Base-by-base conservation (phyloP, 1,139 yeast species). In the Pneumocystis wakefieldiae region DNA sequence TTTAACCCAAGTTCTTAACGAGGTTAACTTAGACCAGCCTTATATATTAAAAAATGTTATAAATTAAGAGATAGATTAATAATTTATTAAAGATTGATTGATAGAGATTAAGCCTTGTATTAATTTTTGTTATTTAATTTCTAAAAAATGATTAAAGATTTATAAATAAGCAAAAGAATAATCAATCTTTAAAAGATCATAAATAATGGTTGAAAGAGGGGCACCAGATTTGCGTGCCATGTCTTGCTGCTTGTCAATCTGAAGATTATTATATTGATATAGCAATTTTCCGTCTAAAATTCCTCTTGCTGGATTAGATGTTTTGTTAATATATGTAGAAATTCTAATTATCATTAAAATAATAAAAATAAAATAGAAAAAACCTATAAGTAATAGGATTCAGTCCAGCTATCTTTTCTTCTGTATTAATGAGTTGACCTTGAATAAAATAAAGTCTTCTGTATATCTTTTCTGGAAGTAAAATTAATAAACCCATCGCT, bases 361-460 rank as follows among this genome's bases (percentile, higher is more conserved):
- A 12, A n/a, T 12, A 24, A 4, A 48, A n/a, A 48, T 48, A 48
- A 15, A 24, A 14, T n/a, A 3, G 17, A 48, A 48, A 48, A 3
- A 10, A 48, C 55, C 78, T 70, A 66, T 74, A 73, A 69, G 71
- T 71, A 35, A 77, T 69, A 32, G 97, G 96, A 71, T 91, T 92
- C 67, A 92, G 76, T 0, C 97, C 96, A 65, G 88, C 85, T 66
- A 76, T 74, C 67, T 87, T 94, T 63, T 78, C 79, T 67, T 84
- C 87, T 67, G 84, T 85, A 66, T 91, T 97, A 32, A 82, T 81
- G 63, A 92, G 75, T 70, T 90, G 97, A 73, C 90, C 96, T 71
- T 91, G 97, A 24, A 92, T 76, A 53, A 90, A 86, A 71, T 87
- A 88, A 72, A 92, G 78, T 66, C 95, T 78, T 72, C 97, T 80